Base-by-base conservation (phyloP, 2,329 filamentous ascomycete genomes). In the Hypoxylon sp. region DNA sequence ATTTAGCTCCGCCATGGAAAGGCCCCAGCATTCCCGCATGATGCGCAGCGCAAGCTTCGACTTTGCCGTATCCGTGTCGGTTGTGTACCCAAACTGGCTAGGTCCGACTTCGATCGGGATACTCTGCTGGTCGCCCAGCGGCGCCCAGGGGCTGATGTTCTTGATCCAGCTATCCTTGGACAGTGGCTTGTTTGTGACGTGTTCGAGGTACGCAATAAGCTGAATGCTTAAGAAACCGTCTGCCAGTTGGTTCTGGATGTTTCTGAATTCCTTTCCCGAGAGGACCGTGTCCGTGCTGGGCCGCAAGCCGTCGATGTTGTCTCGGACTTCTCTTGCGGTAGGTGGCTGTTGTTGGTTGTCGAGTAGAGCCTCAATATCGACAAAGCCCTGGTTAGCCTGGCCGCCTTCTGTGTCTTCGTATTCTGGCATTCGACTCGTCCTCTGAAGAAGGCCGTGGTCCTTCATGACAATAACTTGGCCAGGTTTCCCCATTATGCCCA, bases 391-490 rank as follows among this genome's bases (percentile, higher is more conserved):
- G 8, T 71, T 23, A 15, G 62, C 59, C 0, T 60, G 57, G 0
- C 60, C 56, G 5, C 48, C 15, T 8, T 60, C 38, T 17, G 8
- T 11, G 10, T 17, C 35, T 9, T 55, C 26, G 7, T 17, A 15
- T 8, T 49, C 13, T 27, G 37, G 10, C 8, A n/a, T 6, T 2
- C 8, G 29, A n/a, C 21, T 33, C 37, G 41, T 63, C 45, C 45
- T 60, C 27, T 45, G 55, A 45, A 58, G 46, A 6, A 60, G 20
- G 3, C 70, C 70, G n/a, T 59, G 59, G 31, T 79, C 74, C 53
- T 67, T 75, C 71, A 85, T 72, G 29, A 85, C 73, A 41, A 85
- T 78, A 20, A 79, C 79, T 13, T 78, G 73, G 10, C 77, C 77
- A 2, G 73, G 72, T 56, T 72, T 70, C 2, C 77, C 77, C 10